phyloP scores from a whole-genome alignment of 108 stramenopile genomes.

The Cyclotella choctawhatcheeana region DNA sequence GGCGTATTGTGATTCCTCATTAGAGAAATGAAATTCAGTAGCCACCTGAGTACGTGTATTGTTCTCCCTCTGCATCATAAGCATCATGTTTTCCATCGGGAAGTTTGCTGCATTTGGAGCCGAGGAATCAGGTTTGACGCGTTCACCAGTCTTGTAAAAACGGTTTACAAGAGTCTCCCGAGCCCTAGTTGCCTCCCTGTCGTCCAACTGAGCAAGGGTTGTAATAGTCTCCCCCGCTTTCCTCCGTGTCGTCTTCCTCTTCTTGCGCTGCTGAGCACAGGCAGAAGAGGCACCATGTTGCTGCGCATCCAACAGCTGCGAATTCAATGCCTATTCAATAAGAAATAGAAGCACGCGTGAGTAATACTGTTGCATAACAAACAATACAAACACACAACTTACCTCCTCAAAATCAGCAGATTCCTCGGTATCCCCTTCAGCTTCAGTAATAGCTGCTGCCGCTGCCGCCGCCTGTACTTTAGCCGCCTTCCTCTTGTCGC shows the following conservation, averaged over 20 bases:
- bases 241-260: not conserved
- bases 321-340: not conserved
- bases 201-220: not conserved
- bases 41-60: not conserved
- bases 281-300: not conserved
- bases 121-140: not conserved
- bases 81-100: not conserved
- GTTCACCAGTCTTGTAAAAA: not conserved
- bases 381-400: not conserved
- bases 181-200: not conserved
- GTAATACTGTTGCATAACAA: not conserved
- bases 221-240: not conserved
- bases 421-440: too few relatives aligned
- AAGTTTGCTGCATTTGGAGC: not conserved
- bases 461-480: not conserved
- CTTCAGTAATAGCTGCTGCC: too few relatives aligned
- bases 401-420: too few relatives aligned
- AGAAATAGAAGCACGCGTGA: not conserved
- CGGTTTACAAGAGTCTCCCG: not conserved
- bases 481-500: not conserved
- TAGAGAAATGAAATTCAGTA: not conserved
- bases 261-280: not conserved
- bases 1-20: not conserved
- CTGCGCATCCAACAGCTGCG: not conserved
- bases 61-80: slow-evolving; percentile 2